phyloP scores from a whole-genome alignment of 1,284 basidiomycete genomes.

The Meira miltonrushii region DNA sequence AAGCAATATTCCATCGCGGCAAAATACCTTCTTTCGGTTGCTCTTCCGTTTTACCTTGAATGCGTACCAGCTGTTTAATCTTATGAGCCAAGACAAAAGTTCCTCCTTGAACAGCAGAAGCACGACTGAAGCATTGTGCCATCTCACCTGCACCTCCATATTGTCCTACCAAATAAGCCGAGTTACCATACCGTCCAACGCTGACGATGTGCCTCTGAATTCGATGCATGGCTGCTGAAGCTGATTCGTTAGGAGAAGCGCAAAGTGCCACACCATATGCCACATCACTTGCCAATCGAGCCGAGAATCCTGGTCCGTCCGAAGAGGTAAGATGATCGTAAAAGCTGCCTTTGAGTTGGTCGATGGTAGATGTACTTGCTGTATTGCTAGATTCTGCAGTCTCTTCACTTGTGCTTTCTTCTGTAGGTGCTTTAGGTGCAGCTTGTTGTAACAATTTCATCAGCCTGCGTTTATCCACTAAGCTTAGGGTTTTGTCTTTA shows the following conservation, averaged over 20 bases:
- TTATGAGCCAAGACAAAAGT: constrained; percentile 32
- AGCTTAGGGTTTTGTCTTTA: constrained; percentile 69
- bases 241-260: constrained; percentile 23
- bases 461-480: constrained; percentile 80
- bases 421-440: constrained; percentile 58
- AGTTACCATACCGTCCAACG: constrained; percentile 78
- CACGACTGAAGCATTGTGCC: constrained; percentile 44
- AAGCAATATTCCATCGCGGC: constrained; percentile 41
- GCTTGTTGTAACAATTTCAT: constrained; percentile 89
- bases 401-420: constrained; percentile 58
- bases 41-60: neutral
- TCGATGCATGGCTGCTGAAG: constrained; percentile 23
- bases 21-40: neutral
- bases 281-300: constrained; percentile 55
- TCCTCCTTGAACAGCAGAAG: constrained; percentile 41
- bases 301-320: constrained; percentile 54
- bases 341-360: neutral
- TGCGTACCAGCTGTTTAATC: neutral
- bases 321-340: neutral
- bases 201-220: constrained; percentile 64
- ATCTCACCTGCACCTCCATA: constrained; percentile 67
- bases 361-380: neutral
- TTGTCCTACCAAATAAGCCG: constrained; percentile 85
- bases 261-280: constrained; percentile 50
- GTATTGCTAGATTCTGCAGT: neutral